Evolutionary conservation across 2,329 filamentous ascomycete genomes (phyloP), one percentile per base, ranked within the genome.

Genomic region (Ciborinia camelliae): DNA sequence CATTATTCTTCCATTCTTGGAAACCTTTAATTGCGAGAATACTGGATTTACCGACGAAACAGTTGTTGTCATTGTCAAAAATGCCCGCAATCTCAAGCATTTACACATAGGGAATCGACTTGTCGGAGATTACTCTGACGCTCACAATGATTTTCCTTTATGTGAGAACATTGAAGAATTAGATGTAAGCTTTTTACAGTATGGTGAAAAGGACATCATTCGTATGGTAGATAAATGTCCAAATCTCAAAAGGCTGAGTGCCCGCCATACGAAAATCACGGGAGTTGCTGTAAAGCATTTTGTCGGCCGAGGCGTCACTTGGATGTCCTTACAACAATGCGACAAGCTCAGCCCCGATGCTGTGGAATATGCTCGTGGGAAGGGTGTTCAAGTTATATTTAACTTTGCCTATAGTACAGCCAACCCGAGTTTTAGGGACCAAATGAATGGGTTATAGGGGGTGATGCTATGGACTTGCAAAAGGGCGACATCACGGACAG

Each of bases 211-310:
- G 1, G 41, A 58, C 3, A 51, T 71, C 0, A 47, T 75, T 5
- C 52, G 68, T 12, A 68, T 72, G 30, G 59, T 73, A 0, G 47
- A 63, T 1, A 66, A 71, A 20, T 73, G 70, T 62, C 71, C 71
- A 10, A 72, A 69, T 32, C 55, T 77, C 5, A 66, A 67, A 32
- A 71, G 45, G 37, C 61, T 77, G 12, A 67, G 73, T 65, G 55
- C 76, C 0, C 67, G 68, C 3, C 14, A 35, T 4, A 74, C 75
- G 0, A 67, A 69, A 26, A 67, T 76, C 52, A 76, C 75, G 1
- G 76, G 76, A 8, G 71, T 75, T 26, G 71, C 74, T 23, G 68
- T 77, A n/a, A 75, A 72, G 63, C 50, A 68, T 6, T 69, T 77
- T 28, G 71, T 76, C 15, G 58, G 69, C 9, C 69, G 39, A 35